Conservation (phyloP, 129 eudicot genomes). For the Silybum marianum region DNA sequence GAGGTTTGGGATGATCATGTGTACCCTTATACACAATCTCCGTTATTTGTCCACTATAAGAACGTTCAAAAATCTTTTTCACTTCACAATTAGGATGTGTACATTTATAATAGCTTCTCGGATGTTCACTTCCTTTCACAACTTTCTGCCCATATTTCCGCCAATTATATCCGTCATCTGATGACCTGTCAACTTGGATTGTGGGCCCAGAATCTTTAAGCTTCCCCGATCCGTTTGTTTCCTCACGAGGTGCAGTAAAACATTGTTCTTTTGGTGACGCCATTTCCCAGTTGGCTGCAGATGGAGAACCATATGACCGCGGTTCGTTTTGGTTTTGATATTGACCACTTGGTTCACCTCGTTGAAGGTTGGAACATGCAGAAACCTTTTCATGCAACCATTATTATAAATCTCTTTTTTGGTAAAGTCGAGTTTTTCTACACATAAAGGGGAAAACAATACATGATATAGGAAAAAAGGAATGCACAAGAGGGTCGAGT, state of each 20-base stretch:
- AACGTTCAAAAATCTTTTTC: slow-evolving; percentile 87
- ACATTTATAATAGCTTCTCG: slow-evolving; percentile 98
- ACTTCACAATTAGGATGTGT: slow-evolving; percentile 97
- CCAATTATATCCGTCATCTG: slow-evolving; percentile 97
- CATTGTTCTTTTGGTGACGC: slow-evolving; percentile 47
- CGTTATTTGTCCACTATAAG: slow-evolving; percentile 85
- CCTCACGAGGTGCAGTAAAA: slow-evolving; percentile 41
- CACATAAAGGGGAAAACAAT: not conserved
- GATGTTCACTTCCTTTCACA: slow-evolving; percentile 96
- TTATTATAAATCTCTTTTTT: slow-evolving; percentile 7
- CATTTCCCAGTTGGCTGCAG: slow-evolving; percentile 49
- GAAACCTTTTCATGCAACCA: slow-evolving; percentile 52
- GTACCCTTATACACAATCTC: slow-evolving; percentile 92
- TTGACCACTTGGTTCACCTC: slow-evolving; percentile 48
- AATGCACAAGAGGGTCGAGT: not conserved
- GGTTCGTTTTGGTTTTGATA: slow-evolving; percentile 50
- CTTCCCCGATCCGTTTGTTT: slow-evolving; percentile 42
- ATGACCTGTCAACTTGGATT: slow-evolving; percentile 65
- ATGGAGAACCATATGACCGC: slow-evolving; percentile 49
- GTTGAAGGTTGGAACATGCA: slow-evolving; percentile 56
- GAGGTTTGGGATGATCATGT: slow-evolving; percentile 98
- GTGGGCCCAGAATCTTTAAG: slow-evolving; percentile 57
- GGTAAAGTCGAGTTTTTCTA: slow-evolving; percentile 12
- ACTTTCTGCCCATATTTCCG: slow-evolving; percentile 98
- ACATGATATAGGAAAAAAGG: slow-evolving; percentile 10